A percentile compares a stretch with the other conserved stretches of the same genome.
phyloP scores from a whole-genome alignment of 1,284 basidiomycete genomes.

The Sanguinoderma infundibulare region DNA sequence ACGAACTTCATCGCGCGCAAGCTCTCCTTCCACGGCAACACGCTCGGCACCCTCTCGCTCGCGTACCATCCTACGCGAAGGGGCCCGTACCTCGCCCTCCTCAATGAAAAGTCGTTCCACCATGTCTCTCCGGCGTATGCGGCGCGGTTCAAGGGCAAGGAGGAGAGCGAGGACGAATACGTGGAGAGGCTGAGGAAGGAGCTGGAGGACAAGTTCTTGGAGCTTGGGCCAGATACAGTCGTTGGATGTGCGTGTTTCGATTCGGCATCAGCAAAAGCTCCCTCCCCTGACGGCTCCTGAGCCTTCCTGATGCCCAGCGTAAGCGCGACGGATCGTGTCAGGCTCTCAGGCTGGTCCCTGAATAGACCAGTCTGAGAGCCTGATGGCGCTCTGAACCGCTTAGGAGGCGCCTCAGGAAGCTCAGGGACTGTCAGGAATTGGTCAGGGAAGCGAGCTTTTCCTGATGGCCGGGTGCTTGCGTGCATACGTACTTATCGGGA shows the following conservation, averaged over 20 bases:
- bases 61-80: conserved; percentile 69
- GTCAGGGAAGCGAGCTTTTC: no score
- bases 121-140: conserved; percentile 89
- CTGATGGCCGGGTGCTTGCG: neutral
- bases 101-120: conserved; percentile 70
- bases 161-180: conserved; percentile 79
- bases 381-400: no score
- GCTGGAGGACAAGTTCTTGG: conserved; percentile 82
- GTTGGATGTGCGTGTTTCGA: conserved; percentile 63
- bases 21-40: conserved; percentile 87
- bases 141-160: conserved; percentile 68
- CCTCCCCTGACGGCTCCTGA: no score
- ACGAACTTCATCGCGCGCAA: conserved; percentile 81
- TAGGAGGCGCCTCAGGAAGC: no score
- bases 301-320: no score
- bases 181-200: conserved; percentile 77
- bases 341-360: no score
- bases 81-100: conserved; percentile 65
- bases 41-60: conserved; percentile 70
- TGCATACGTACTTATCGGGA: neutral
- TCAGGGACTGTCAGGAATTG: no score
- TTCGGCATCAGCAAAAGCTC: no score
- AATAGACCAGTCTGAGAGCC: no score
- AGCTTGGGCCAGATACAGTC: conserved; percentile 81
- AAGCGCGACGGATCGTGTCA: no score